Base-by-base conservation (phyloP, 345 rosid species). In the Eucalyptus leucophloia region DNA sequence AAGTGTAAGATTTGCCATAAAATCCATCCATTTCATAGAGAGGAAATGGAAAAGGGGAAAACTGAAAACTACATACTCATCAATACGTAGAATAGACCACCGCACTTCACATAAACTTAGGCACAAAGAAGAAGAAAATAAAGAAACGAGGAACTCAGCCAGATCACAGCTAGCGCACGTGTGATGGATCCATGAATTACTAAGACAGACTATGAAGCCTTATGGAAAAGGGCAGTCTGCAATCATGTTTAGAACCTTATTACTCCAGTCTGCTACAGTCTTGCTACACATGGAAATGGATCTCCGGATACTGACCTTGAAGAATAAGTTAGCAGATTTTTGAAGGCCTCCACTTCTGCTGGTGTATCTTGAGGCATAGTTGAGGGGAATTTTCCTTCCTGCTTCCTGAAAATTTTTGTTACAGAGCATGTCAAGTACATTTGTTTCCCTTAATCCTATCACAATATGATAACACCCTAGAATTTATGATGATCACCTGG, bases 331-430 rank as follows among this genome's bases (percentile, higher is more conserved):
- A 81, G 99, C 99, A 89, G 99, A 95, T 91, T 95, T 95, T 92
- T 97, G 94, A 91, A 95, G 99, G 88, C 99, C 98, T 3, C 95
- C 96, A 18, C 96, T 93, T 91, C 93, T 95, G 92, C 98, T 96
- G 69, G 91, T 91, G 88, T 96, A 98, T 92, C 99, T 95, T 16
- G 99, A 98, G 56, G 99, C 99, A 94, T 98, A 97, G 89, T 98
- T 98, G 86, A 97, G 94, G 9, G 99, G 99, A 89, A 98, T 98
- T 91, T 98, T 98, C 92, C 99, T 96, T 96, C 97, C 98, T 67
- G 99, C 99, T 94, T 98, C 99, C 99, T 97, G 97, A 91, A 92
- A 95, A 88, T 88, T 89, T 91, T 94, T 87, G 92, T 90, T 86
- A 53, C 10, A 16, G 60, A 88, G 86, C 86, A 53, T 87, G 88